Evolutionary conservation across 2,329 filamentous ascomycete genomes (phyloP), one percentile per base, ranked within the genome.

Genomic region (Sordariomycetes sp.): DNA sequence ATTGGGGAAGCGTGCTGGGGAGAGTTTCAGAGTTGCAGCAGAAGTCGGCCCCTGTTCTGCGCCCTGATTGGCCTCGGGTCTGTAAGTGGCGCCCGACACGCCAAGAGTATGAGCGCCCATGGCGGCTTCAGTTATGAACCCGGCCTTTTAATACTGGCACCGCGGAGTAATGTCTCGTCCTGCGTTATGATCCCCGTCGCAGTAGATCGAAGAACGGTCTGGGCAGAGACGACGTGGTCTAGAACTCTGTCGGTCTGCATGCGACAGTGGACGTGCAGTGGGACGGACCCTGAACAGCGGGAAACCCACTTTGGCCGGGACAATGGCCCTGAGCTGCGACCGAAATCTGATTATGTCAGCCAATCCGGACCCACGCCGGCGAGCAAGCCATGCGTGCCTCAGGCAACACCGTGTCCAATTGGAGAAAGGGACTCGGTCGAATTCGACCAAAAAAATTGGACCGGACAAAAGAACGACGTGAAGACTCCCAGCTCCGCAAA

Each of bases 21-120:
- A 65, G 58, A 55, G 76, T 79, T 79, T 79, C 76, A 79, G 70
- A 65, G 59, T 63, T 78, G 76, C 64, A 61, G 62, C 66, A 69
- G 66, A 64, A 64, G 53, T 58, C 34, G 55, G 25, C 55, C 32
- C n/a, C 53, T 43, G 55, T 40, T 35, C n/a, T n/a, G 28, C 32
- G 16, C 2, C 16, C 10, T 57, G 55, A 57, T 57, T 57, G 55
- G 55, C 46, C 32, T 14, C n/a, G 10, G 22, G 11, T 14, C 14
- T 34, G 11, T 4, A 43, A 2, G 46, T 50, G 46, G 46, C 11
- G 46, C 46, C 4, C 20, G 40, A 46, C 40, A 46, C n/a, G 18
- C 11, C 16, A 46, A 46, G 40, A n/a, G 14, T 7, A 46, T 46
- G 18, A 7, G 40, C 16, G 3, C n/a, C 16, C 16, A 46, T n/a